Evolutionary conservation across 495 filamentous ascomycete genomes (phyloP).

Genomic region (Penicillium chermesinum): DNA sequence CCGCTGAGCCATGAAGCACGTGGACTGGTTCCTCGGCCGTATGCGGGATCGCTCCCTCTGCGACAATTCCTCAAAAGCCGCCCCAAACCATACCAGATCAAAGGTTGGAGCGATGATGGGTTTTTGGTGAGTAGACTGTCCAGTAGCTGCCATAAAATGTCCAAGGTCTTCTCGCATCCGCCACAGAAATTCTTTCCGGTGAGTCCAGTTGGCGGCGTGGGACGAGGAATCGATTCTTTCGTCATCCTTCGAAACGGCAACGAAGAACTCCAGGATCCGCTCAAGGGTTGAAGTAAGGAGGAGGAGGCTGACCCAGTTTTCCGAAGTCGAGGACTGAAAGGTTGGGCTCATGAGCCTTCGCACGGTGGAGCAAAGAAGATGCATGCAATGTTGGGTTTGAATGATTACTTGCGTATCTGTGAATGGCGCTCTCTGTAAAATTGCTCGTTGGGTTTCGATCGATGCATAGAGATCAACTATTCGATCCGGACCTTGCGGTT

Average conservation of each 20-base stretch:
- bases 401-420: slow-evolving; percentile 21
- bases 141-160: slow-evolving; percentile 13
- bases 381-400: slow-evolving; percentile 27
- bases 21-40: slow-evolving; percentile 15
- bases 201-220: slow-evolving; percentile 17
- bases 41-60: slow-evolving; percentile 24
- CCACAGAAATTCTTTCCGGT: slow-evolving; percentile 26
- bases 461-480: slow-evolving; percentile 1
- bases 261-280: slow-evolving; percentile 22
- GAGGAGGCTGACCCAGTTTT: slow-evolving; percentile 27
- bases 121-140: background rate
- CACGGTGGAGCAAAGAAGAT: slow-evolving; percentile 22
- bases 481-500: background rate
- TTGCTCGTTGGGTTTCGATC: slow-evolving; percentile 15
- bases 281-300: slow-evolving; percentile 27
- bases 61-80: slow-evolving; percentile 20
- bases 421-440: slow-evolving; percentile 26
- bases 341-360: slow-evolving; percentile 27
- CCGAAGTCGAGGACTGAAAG: slow-evolving; percentile 19
- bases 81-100: slow-evolving; percentile 25
- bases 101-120: slow-evolving; percentile 6
- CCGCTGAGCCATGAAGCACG: slow-evolving; percentile 19
- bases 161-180: slow-evolving; percentile 22
- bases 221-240: slow-evolving; percentile 1
- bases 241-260: slow-evolving; percentile 17